phyloP scores from a whole-genome alignment of 495 filamentous ascomycete species.

The Aspergillus conjunctus region DNA sequence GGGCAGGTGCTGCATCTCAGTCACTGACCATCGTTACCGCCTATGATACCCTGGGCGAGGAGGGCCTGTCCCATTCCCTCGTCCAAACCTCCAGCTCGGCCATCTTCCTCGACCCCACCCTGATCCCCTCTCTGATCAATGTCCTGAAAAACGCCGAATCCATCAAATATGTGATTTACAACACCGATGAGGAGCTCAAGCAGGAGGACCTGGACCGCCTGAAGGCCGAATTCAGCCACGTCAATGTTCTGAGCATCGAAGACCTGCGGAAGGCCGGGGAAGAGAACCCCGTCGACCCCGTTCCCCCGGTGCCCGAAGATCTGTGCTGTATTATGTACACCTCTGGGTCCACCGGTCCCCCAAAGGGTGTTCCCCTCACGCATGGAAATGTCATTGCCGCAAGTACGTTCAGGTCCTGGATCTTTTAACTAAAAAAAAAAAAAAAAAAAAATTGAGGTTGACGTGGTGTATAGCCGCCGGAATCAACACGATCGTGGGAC shows the following conservation, averaged over 20 bases:
- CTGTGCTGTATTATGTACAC: slow-evolving; percentile 99
- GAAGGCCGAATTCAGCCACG: slow-evolving; percentile 65
- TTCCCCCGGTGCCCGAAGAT: slow-evolving; percentile 80
- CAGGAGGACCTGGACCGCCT: slow-evolving; percentile 78
- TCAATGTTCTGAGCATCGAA: slow-evolving; percentile 81
- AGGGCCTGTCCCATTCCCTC: slow-evolving; percentile 89
- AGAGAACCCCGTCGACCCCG: slow-evolving; percentile 78
- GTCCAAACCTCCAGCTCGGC: slow-evolving; percentile 81
- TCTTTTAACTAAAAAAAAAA: neutral
- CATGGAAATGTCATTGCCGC: slow-evolving; percentile 89
- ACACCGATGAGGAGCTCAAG: slow-evolving; percentile 74
- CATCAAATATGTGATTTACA: slow-evolving; percentile 87
- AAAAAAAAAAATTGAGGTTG: slow-evolving; percentile 5
- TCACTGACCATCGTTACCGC: slow-evolving; percentile 94
- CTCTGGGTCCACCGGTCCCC: slow-evolving; percentile 93
- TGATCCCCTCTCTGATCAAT: slow-evolving; percentile 77
- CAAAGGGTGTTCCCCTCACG: slow-evolving; percentile 91
- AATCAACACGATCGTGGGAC: slow-evolving; percentile 80
- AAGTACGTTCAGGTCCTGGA: slow-evolving; percentile 52
- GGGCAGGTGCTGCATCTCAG: slow-evolving; percentile 71
- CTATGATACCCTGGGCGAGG: slow-evolving; percentile 95
- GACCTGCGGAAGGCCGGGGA: slow-evolving; percentile 81
- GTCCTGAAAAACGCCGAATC: slow-evolving; percentile 78
- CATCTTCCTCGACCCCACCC: slow-evolving; percentile 87
- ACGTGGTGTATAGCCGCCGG: slow-evolving; percentile 83